Evolutionary conservation across 2,329 filamentous ascomycete species (phyloP), one percentile per base, ranked within the genome.

Genomic region (Thelonectria rubi): DNA sequence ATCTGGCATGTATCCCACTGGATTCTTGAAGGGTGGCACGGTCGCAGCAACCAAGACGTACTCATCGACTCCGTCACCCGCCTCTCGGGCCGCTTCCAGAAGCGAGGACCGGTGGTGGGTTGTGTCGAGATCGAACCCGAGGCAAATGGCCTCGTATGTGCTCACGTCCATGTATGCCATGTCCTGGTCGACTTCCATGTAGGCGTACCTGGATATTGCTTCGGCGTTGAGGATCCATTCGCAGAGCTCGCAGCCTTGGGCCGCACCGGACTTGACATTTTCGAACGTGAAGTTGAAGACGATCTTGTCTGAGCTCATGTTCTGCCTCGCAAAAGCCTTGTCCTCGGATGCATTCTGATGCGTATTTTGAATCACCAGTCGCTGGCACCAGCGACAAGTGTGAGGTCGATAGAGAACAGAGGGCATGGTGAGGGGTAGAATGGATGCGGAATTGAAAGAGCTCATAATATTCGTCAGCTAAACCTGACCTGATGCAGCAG

Each of bases 221-320:
- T 54, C 40, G 17, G 51, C 43, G n/a, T 34, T 54, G 14, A 54
- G 51, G 43, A 54, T 54, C 51, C 51, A 54, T 34, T 21, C 9
- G 42, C 40, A 54, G 20, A 54, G 51, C 26, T 42, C 42, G 17
- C 51, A 54, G 21, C 51, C 42, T 24, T 46, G 17, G 14, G 14
- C 18, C 18, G 9, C 26, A 14, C 40, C 12, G 3, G 30, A 45
- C 15, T 54, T 46, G 17, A 54, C 40, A 37, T 54, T 39, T 7
- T 21, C 10, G 14, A 54, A 30, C 6, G 51, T 54, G 40, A 34
- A 46, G 20, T 37, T 20, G 7, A 45, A 54, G 26, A 54, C 30
- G 11, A 54, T 54, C n/a, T 54, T 54, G 21, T 46, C 51, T 12
- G 40, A 34, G 9, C 42, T 54, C 7, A 37, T 6, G 17, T 54